Base-by-base conservation (phyloP, 192 early-diverging fungal species). In the Coemansia sp. region DNA sequence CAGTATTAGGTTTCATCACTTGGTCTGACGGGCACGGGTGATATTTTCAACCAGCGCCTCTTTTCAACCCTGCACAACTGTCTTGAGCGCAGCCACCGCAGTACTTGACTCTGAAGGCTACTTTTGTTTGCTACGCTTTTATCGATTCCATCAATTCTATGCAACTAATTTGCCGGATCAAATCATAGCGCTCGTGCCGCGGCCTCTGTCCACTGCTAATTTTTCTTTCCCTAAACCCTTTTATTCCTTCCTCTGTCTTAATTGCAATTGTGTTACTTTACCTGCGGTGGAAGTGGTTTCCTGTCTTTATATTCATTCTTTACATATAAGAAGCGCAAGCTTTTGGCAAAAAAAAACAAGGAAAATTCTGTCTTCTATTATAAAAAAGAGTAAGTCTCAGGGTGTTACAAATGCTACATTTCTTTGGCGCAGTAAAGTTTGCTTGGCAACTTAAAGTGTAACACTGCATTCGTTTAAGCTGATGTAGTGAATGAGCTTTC, bases 401-500 rank as follows among this genome's bases (percentile, higher is more conserved):
- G 9, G 4, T 22, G 2, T 12, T 22, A 14, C 41, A 45, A 45
- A 8, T 45, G 41, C 26, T n/a, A 45, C 41, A 13, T 47, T 18
- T 47, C 43, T 47, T 47, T 47, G 49, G 14, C 51, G 51, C 51
- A 53, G 51, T 53, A 53, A 53, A 26, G 18, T 47, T 47, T 47
- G 43, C 52, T 53, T 24, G 14, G 24, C 20, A 22, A 26, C 13
- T 23, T 18, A 29, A 12, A 26, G 52, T 32, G 41, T 5, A 54
- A 14, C 13, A 54, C 12, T n/a, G 53, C 52, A 53, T 20, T 53
- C 14, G 51, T 7, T 3, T 3, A 13, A 23, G 24, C 20, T 22
- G 13, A 13, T 22, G 19, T 80, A 80, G 77, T 80, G 71, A 64
- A 74, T 43, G 68, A 74, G 57, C 56, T 81, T 29, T 62, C 68